Evolutionary conservation across 1,284 basidiomycete species (phyloP).

Genomic region (Laetiporus sulphureus): DNA sequence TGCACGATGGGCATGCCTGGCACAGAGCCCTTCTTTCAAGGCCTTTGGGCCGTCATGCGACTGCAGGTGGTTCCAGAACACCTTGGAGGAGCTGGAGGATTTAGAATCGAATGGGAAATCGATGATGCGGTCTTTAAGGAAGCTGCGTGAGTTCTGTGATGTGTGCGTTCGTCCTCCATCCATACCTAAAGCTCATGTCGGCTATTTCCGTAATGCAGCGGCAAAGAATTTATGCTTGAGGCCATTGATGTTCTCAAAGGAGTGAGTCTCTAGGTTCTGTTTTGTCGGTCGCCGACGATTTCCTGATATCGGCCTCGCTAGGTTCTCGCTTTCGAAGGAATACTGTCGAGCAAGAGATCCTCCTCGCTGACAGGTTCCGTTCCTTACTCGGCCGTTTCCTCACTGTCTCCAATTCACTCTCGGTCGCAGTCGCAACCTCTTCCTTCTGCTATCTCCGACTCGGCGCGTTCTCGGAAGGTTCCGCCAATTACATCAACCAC

Average conservation of each 20-base stretch:
- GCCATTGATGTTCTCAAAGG: slow-evolving; percentile 78
- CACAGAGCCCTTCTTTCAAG: slow-evolving; percentile 74
- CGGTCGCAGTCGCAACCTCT: slow-evolving; percentile 52
- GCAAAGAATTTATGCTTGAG: slow-evolving; percentile 80
- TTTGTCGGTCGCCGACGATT: slow-evolving; percentile 2
- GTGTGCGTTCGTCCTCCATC: slow-evolving; percentile 13
- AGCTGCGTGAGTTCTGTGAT: slow-evolving; percentile 55
- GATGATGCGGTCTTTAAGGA: slow-evolving; percentile 83
- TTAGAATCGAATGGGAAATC: slow-evolving; percentile 69
- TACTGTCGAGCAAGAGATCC: slow-evolving; percentile 35
- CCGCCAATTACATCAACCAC: slow-evolving; percentile 34
- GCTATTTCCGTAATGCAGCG: slow-evolving; percentile 36
- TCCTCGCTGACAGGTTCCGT: slow-evolving; percentile 29
- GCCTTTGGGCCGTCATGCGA: slow-evolving; percentile 68
- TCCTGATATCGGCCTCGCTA: slow-evolving; percentile 10
- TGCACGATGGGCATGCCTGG: slow-evolving; percentile 77
- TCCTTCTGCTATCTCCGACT: slow-evolving; percentile 29
- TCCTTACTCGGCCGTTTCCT: slow-evolving; percentile 27
- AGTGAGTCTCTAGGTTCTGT: slow-evolving; percentile 41
- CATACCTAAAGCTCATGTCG: slow-evolving; percentile 12
- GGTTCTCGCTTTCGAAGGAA: slow-evolving; percentile 58
- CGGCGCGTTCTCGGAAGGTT: slow-evolving; percentile 27
- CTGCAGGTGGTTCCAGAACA: slow-evolving; percentile 65
- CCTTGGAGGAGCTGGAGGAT: slow-evolving; percentile 64
- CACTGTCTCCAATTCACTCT: slow-evolving; percentile 37